Evolutionary conservation across 345 rosid genomes (phyloP), one percentile per base, ranked within the genome.

Genomic region (Laguncularia racemosa): DNA sequence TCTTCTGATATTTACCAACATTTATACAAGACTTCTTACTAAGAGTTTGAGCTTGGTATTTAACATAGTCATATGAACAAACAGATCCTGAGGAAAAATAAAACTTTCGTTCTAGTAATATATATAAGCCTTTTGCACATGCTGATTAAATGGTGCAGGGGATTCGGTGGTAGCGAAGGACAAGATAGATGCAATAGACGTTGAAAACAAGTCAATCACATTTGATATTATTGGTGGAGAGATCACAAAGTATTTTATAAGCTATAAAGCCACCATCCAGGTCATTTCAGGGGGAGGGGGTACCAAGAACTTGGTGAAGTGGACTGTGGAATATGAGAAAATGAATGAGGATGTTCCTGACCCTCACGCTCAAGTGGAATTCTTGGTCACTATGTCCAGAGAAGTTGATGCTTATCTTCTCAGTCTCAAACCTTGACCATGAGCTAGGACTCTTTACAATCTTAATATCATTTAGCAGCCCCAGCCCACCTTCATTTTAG

Each of bases 291-390:
- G 40, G n/a, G n/a, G n/a, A n/a, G n/a, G n/a, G 23, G 65, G 56
- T 0, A 38, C 40, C 13, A 68, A 66, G 40, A 38, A 46, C 63
- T 18, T 55, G 20, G 66, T 70, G 18, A 76, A 65, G 52, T 26
- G 65, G 50, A 51, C 55, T 8, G n/a, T 71, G 14, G 71, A 64
- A 45, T 76, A 68, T 44, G 80, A 65, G 71, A 76, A 76, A 45
- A 44, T 61, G 50, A 61, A 58, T 14, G 65, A 61, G 4, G 54
- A 33, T 55, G 64, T 51, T 15, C 80, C 74, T 0, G 53, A 64
- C 16, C 73, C 76, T 3, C 20, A 58, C n/a, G 58, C 53, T 2
- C 73, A 67, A 58, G 40, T 76, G 14, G 66, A 68, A 43, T 61
- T 71, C 58, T 18, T 65, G 40, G n/a, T 66, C 54, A 61, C 20